Evolutionary conservation across 2,329 filamentous ascomycete species (phyloP), one percentile per base, ranked within the genome.

Genomic region (Monascus ruber): DNA sequence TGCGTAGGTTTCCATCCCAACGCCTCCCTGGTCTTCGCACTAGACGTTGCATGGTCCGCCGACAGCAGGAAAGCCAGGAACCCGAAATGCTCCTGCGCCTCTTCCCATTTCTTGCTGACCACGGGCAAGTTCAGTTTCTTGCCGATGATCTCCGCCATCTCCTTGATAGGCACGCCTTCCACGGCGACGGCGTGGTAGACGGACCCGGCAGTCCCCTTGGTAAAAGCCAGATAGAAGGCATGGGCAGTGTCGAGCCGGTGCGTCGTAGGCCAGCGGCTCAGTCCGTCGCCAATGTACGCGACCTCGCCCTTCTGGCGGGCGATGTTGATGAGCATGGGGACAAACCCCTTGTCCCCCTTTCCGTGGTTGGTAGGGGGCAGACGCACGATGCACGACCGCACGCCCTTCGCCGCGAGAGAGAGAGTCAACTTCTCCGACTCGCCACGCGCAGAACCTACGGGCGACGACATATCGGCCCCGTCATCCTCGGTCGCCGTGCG

Each of bases 351-450:
- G 34, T 58, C 51, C 8, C 54, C 59, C 5, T 52, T 39, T 4
- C 60, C 66, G 38, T 69, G 65, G 1, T 56, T 57, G 5, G 56
- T 59, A 3, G 64, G 63, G 1, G 66, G 44, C 1, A 69, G 55
- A 1, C 67, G 59, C 7, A 69, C 44, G 1, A 61, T 52, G n/a
- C 45, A 47, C 1, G 53, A 50, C 0, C 58, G 55, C 2, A 70
- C 49, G 0, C 58, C 58, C 32, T 52, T 44, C 27, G 53, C 36
- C 3, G 46, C 46, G 17, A 49, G 41, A 0, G 34, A 24, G 10
- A 45, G 31, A 1, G 49, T 44, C 33, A 58, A 43, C 24, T 45
- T 38, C 5, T 56, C 48, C 4, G 47, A 44, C 11, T 53, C 25
- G 6, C 46, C 36, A 28, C 63, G 58, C 1, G 47, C 50, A 5